Conservation (phyloP, 331 rosid genomes). For the Quercus lobata region DNA sequence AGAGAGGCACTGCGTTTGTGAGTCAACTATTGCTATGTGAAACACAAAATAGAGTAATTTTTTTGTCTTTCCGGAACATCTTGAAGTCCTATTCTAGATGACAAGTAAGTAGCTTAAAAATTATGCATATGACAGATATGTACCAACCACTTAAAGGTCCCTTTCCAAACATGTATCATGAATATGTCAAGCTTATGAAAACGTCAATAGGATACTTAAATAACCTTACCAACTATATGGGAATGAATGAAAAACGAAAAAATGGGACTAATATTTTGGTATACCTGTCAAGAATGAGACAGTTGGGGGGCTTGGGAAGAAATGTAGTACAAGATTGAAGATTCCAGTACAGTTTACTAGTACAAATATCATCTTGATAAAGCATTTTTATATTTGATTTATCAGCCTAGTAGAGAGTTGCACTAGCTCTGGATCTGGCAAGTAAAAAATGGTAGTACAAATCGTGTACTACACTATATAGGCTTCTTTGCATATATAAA, state of each 20-base stretch:
- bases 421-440: not conserved
- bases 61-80: no score
- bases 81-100: not conserved
- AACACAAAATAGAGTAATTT: not conserved
- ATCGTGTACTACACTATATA: slow-evolving; percentile 17
- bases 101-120: not conserved
- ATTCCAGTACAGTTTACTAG: slow-evolving; percentile 23
- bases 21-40: not conserved
- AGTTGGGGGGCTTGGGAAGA: not conserved
- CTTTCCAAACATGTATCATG: not conserved
- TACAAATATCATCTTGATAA: slow-evolving; percentile 10
- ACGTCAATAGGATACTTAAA: no score
- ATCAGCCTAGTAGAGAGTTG: not conserved
- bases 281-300: not conserved
- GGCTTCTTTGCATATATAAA: slow-evolving; percentile 6
- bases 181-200: not conserved
- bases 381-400: not conserved
- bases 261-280: not conserved
- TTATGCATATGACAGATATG: not conserved
- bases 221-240: no score
- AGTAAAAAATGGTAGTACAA: slow-evolving; percentile 27
- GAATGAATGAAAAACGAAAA: not conserved
- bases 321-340: not conserved
- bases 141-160: not conserved
- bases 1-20: not conserved